A percentile compares a stretch with the other conserved stretches of the same genome.
Evolutionary conservation across 352 stramenopile genomes (phyloP).

Genomic region (Globisporangium ultimum): DNA sequence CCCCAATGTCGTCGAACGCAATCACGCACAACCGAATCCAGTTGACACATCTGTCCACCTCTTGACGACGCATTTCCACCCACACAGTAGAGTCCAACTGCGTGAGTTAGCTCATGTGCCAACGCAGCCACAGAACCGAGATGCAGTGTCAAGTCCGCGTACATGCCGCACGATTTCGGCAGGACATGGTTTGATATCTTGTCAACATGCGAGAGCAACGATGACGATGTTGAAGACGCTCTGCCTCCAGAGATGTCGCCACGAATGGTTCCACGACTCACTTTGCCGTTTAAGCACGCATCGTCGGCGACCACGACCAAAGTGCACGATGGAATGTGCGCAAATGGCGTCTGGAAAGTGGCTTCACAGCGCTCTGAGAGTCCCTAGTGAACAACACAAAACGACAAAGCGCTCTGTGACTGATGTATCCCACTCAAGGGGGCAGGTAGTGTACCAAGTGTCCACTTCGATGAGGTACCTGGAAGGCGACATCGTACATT

Average conservation of each 20-base stretch:
- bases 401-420: too few species aligned
- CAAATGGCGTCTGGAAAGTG: slow-evolving; percentile 10
- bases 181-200: slow-evolving; percentile 31
- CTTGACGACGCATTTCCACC: neutral
- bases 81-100: slow-evolving; percentile 12
- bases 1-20: slow-evolving; percentile 45
- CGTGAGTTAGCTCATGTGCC: slow-evolving; percentile 27
- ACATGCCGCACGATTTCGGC: slow-evolving; percentile 15
- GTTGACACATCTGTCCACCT: neutral
- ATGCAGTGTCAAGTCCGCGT: slow-evolving; percentile 32
- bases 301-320: slow-evolving; percentile 11
- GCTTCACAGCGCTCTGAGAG: neutral
- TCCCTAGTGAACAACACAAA: neutral
- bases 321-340: slow-evolving; percentile 12
- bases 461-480: slow-evolving; percentile 15
- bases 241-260: neutral
- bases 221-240: too few species aligned
- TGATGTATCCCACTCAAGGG: too few species aligned
- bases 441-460: too few species aligned
- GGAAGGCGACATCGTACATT: slow-evolving; percentile 37
- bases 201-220: slow-evolving; percentile 14
- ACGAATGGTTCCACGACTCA: neutral
- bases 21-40: slow-evolving; percentile 20
- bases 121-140: slow-evolving; percentile 28
- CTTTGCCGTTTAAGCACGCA: slow-evolving; percentile 4